Conservation (phyloP, 1,284 basidiomycete species). For the Sanguinoderma infundibulare region DNA sequence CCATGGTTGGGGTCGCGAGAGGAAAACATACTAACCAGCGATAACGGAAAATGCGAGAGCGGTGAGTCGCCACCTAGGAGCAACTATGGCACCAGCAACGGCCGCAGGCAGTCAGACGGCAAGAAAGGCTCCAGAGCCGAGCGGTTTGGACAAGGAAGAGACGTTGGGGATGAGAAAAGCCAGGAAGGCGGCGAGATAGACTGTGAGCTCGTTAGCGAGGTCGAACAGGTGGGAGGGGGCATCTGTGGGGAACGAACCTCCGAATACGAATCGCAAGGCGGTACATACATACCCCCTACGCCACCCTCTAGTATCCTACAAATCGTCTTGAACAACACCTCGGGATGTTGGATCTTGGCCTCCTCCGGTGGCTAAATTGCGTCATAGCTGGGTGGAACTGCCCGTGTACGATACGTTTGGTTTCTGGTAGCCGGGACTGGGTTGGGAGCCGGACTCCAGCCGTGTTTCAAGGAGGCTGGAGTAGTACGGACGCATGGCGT, state of each 20-base stretch:
- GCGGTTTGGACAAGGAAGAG: conserved; percentile 43
- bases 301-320: conserved; percentile 63
- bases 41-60: conserved; percentile 51
- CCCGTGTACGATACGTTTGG: conserved; percentile 67
- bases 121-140: conserved; percentile 56
- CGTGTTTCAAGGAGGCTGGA: too few relatives aligned
- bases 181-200: conserved; percentile 64
- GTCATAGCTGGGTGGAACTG: conserved; percentile 51
- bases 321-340: conserved; percentile 32
- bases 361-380: conserved; percentile 35
- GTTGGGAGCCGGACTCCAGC: too few relatives aligned
- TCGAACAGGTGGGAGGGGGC: background rate
- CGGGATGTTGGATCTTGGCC: conserved; percentile 33
- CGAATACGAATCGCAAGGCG: conserved; percentile 60
- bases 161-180: conserved; percentile 58
- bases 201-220: conserved; percentile 37
- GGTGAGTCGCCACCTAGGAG: conserved; percentile 53
- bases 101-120: conserved; percentile 62
- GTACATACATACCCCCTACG: conserved; percentile 65
- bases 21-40: conserved; percentile 53
- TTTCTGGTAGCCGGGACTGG: too few relatives aligned
- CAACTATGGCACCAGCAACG: conserved; percentile 47
- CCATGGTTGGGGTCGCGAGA: background rate
- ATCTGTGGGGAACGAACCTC: conserved; percentile 46
- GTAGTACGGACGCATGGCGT: too few relatives aligned